Evolutionary conservation across 2,329 filamentous ascomycete genomes (phyloP), one percentile per base, ranked within the genome.

Genomic region (Hypoxylon sp.): DNA sequence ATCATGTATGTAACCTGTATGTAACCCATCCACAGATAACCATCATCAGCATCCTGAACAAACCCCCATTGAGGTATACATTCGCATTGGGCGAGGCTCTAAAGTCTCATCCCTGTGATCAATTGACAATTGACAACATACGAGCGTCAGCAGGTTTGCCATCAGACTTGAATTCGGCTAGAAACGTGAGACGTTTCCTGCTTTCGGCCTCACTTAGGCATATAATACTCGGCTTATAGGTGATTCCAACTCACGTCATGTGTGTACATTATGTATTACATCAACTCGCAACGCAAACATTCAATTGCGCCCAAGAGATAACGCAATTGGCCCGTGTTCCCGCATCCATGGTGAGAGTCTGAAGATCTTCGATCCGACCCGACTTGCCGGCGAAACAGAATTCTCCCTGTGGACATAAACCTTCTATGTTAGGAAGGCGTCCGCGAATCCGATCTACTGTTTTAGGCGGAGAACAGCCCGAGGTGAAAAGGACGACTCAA

Each of bases 361-460:
- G 44, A n/a, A 31, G 61, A 65, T 65, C 61, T 42, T 69, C 61
- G 68, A 71, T 68, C 61, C 40, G 58, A 64, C 51, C 56, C 58
- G 55, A 30, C 64, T 61, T 7, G 3, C 49, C 48, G 31, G 20
- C 50, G 31, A 61, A 61, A 61, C 55, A 66, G 58, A 64, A 31
- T 14, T 50, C 44, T 17, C 17, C 14, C 17, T 40, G 10, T 11
- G 27, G 48, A 11, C 20, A 25, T 25, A n/a, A 61, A 50, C 55
- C 58, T 65, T 31, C 61, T 59, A 31, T 61, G 35, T 64, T 56
- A 7, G 59, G 59, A 66, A 69, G 33, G 25, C 37, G 37, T 35
- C 62, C 48, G 66, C 66, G 44, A 61, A 70, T 70, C 49, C 30
- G 64, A 68, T 59, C 64, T 58, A 11, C 64, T 35, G 33, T 22